phyloP scores from a whole-genome alignment of 2,329 filamentous ascomycete genomes.

The Xylaria sp. region DNA sequence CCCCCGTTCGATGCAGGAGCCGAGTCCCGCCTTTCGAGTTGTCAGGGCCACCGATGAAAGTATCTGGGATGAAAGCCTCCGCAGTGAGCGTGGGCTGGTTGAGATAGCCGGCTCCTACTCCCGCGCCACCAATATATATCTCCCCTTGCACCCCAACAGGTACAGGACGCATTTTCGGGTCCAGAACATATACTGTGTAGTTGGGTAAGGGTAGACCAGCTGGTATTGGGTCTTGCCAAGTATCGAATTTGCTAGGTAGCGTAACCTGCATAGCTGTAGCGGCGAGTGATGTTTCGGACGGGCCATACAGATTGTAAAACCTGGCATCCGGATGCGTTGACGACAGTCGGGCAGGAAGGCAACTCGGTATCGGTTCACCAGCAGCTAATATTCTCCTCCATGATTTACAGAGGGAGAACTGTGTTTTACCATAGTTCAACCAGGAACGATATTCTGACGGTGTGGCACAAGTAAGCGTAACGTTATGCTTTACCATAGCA shows the following conservation, averaged over 20 bases:
- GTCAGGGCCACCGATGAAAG: background rate
- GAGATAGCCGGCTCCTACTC: constrained; percentile 5
- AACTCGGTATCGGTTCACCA: too few relatives aligned
- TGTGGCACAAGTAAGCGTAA: constrained; percentile 43
- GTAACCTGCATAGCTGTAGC: background rate
- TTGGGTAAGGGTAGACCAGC: constrained; percentile 21
- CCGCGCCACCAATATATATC: constrained; percentile 11
- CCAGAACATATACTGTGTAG: constrained; percentile 5
- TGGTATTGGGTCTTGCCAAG: background rate
- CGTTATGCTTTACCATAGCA: constrained; percentile 37
- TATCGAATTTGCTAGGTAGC: too few relatives aligned
- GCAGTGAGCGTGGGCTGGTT: background rate
- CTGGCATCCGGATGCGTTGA: too few relatives aligned
- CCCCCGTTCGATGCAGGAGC: constrained; percentile 14
- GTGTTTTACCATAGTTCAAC: too few relatives aligned
- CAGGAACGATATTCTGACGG: too few relatives aligned
- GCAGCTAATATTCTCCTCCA: too few relatives aligned
- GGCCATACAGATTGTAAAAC: constrained; percentile 38
- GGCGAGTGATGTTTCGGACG: constrained; percentile 34
- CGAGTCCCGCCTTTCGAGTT: background rate
- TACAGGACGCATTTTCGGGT: background rate
- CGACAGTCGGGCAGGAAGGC: too few relatives aligned
- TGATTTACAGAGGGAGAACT: too few relatives aligned
- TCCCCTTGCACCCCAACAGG: constrained; percentile 5
- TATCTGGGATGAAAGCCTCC: background rate